A percentile compares a stretch with the other conserved stretches of the same genome.
These are phyloP conservation scores for Pythium guiyangense DNA, from an alignment of 352 stramenopile genomes.

Conservation along the genomic window DNA sequence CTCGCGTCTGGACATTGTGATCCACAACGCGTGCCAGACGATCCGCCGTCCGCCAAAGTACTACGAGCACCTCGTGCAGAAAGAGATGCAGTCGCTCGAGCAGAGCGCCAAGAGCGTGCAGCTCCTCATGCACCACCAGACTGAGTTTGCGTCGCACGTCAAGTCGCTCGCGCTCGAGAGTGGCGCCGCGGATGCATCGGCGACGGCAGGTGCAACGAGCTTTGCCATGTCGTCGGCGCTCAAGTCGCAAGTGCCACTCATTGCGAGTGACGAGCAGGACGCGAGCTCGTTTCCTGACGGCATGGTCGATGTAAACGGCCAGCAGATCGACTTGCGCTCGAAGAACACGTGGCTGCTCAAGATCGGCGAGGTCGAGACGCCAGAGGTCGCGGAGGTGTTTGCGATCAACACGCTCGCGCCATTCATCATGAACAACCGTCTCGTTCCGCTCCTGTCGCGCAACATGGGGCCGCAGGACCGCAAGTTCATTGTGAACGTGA, in stretches of 20 bases:
- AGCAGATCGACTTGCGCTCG: slow-evolving; percentile 93
- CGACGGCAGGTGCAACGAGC: slow-evolving; percentile 16
- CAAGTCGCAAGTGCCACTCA: slow-evolving; percentile 79
- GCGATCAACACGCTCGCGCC: slow-evolving; percentile 96
- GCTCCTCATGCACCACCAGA: slow-evolving; percentile 74
- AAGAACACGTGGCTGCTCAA: slow-evolving; percentile 96
- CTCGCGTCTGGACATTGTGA: slow-evolving; percentile 92
- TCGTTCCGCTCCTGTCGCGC: slow-evolving; percentile 88
- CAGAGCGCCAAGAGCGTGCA: slow-evolving; percentile 46
- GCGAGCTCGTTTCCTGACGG: slow-evolving; percentile 59
- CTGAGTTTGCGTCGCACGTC: slow-evolving; percentile 69
- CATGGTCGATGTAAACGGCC: slow-evolving; percentile 93
- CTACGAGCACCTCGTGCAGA: slow-evolving; percentile 91
- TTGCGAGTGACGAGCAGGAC: slow-evolving; percentile 63
- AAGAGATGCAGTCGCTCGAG: slow-evolving; percentile 67
- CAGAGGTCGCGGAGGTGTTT: slow-evolving; percentile 86
- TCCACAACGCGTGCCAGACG: slow-evolving; percentile 98
- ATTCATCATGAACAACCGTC: slow-evolving; percentile 96
- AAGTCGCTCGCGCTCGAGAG: slow-evolving; percentile 43
- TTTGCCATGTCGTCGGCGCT: slow-evolving; percentile 68
- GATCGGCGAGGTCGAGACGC: slow-evolving; percentile 90
- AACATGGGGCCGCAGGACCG: slow-evolving; percentile 32
- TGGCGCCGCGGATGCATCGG: slow-evolving; percentile 9
- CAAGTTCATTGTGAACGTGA: slow-evolving; percentile 97
- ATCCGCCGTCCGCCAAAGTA: slow-evolving; percentile 92